Percentiles rank a stretch among this genome's conserved stretches.
phyloP scores from a whole-genome alignment of 805 yeast genomes.

The Pichia nakasei region DNA sequence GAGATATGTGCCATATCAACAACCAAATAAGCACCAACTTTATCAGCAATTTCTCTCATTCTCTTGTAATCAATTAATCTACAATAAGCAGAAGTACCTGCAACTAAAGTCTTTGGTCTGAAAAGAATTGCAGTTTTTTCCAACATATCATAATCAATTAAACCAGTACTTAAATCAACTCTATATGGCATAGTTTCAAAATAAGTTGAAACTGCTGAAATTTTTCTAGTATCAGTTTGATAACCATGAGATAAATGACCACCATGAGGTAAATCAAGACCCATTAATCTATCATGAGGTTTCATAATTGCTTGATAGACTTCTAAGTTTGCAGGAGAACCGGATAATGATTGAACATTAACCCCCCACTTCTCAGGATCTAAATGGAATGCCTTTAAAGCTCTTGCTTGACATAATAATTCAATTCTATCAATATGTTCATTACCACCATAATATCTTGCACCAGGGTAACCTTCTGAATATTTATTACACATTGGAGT shows the following conservation, averaged over 20 bases:
- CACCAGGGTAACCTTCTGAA: conserved; percentile 99
- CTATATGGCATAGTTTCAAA: conserved; percentile 99
- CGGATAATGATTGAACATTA: conserved; percentile 92
- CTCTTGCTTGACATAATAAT: conserved; percentile 86
- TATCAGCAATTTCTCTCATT: conserved; percentile 94
- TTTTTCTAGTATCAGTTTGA: conserved; percentile 88
- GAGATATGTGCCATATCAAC: conserved; percentile 99
- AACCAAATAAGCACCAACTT: conserved; percentile 92
- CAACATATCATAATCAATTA: conserved; percentile 92
- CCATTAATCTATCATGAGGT: conserved; percentile 96
- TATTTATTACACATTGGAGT: conserved; percentile 98
- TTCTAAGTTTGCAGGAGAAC: conserved; percentile 96
- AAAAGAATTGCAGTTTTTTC: conserved; percentile 84
- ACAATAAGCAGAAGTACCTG: conserved; percentile 98
- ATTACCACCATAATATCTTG: conserved; percentile 98
- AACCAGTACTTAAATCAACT: conserved; percentile 83
- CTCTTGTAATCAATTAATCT: conserved; percentile 93
- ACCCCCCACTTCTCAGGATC: conserved; percentile 91
- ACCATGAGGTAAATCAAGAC: conserved; percentile 96
- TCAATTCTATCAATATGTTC: conserved; percentile 95
- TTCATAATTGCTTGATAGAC: conserved; percentile 93
- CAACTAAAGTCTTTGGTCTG: conserved; percentile 94
- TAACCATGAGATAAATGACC: conserved; percentile 98
- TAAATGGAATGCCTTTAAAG: conserved; percentile 78
- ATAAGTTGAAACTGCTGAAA: conserved; percentile 91